Evolutionary conservation across 345 rosid genomes (phyloP).

Genomic region (Cardamine occulta): DNA sequence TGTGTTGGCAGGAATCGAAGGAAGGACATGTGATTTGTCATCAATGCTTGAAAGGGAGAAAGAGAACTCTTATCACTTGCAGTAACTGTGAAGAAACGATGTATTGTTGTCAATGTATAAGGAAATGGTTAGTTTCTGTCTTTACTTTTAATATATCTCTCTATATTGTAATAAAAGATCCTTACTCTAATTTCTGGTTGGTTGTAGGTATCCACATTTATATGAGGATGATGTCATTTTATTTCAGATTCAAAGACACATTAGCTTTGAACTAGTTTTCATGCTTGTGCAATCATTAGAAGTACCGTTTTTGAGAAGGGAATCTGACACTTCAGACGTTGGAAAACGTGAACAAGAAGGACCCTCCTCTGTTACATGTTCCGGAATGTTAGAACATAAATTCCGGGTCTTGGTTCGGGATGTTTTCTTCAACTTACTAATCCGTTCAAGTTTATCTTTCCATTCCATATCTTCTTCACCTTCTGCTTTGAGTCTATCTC

Average conservation of each 20-base stretch:
- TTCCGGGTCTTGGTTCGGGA: background rate
- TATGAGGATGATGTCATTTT: constrained; percentile 49
- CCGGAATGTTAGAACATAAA: constrained; percentile 2
- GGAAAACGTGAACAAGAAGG: constrained; percentile 10
- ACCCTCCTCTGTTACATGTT: background rate
- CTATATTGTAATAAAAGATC: background rate
- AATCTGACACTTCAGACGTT: constrained; percentile 31
- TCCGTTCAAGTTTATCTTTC: background rate
- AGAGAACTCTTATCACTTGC: constrained; percentile 60
- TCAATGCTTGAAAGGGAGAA: constrained; percentile 72
- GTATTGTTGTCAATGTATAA: constrained; percentile 65
- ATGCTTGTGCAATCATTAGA: constrained; percentile 21
- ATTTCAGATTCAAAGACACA: background rate
- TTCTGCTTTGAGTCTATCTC: background rate
- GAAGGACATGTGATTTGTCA: constrained; percentile 52
- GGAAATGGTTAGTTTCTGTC: constrained; percentile 57
- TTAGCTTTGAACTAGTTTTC: constrained; percentile 24
- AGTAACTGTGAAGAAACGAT: constrained; percentile 47
- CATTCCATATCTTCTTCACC: constrained; percentile 27
- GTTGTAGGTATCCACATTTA: constrained; percentile 71
- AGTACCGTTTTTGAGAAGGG: constrained; percentile 12
- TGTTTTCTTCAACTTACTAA: background rate
- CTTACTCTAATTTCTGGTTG: constrained; percentile 1
- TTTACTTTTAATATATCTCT: background rate
- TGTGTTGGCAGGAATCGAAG: constrained; percentile 43